phyloP scores from a whole-genome alignment of 1,284 basidiomycete species.

The Sporisorium graminicola region DNA sequence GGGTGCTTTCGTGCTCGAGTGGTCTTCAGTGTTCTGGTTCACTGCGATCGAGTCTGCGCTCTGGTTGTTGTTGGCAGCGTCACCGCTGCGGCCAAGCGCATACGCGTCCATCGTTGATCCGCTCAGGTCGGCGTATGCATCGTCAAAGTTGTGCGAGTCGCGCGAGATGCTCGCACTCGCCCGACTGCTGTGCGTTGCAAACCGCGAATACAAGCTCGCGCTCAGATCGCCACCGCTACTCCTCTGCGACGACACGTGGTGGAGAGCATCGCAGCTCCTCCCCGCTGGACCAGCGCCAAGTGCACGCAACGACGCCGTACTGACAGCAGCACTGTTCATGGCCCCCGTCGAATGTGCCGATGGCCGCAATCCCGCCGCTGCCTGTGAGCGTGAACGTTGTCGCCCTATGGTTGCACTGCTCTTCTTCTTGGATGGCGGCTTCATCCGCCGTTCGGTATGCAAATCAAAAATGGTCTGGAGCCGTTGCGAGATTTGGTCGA shows the following conservation, averaged over 20 bases:
- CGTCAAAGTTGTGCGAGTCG: neutral
- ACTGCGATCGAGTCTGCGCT: conserved; percentile 30
- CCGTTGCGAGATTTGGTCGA: conserved; percentile 46
- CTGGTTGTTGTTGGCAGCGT: neutral
- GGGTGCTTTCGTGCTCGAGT: conserved; percentile 29
- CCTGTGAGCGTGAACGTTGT: conserved; percentile 15
- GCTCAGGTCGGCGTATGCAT: conserved; percentile 1
- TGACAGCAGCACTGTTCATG: conserved; percentile 31
- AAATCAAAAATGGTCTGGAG: conserved; percentile 59
- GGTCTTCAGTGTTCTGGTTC: conserved; percentile 47
- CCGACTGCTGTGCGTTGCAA: conserved; percentile 17
- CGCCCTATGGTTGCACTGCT: neutral
- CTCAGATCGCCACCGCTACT: conserved; percentile 22
- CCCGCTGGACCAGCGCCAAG: conserved; percentile 40
- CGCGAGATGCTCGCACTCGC: conserved; percentile 23
- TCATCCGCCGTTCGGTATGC: conserved; percentile 59
- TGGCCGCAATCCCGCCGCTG: conserved; percentile 29
- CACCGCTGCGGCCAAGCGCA: neutral
- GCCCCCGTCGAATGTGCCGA: conserved; percentile 40
- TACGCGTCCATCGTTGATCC: conserved; percentile 8
- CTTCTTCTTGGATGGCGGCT: conserved; percentile 33
- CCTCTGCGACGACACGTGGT: conserved; percentile 20
- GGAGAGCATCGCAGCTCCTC: conserved; percentile 43
- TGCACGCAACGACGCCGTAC: conserved; percentile 25
- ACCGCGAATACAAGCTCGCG: conserved; percentile 16